Percentiles rank a stretch among this genome's conserved stretches.
These are phyloP conservation scores for Lactarius tabidus DNA, from an alignment of 768 basidiomycete species.

Conservation along the genomic window DNA sequence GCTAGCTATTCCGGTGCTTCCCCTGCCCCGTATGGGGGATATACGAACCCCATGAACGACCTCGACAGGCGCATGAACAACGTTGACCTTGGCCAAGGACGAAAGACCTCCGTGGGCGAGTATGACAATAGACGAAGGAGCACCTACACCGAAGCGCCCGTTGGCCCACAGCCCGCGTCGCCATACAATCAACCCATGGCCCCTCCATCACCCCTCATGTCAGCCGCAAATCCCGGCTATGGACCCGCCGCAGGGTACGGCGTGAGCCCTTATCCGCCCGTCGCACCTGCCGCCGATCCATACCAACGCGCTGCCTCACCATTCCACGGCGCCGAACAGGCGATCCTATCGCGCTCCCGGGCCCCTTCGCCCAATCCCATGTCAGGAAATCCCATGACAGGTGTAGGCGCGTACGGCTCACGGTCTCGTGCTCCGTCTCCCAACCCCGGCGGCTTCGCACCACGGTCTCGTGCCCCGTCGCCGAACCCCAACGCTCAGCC, in stretches of 20 bases:
- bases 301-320: slow-evolving; percentile 30
- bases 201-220: slow-evolving; percentile 17
- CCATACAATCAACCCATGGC: slow-evolving; percentile 25
- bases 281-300: slow-evolving; percentile 4
- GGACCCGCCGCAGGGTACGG: slow-evolving; percentile 17
- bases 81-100: slow-evolving; percentile 14
- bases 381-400: slow-evolving; percentile 36
- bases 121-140: slow-evolving; percentile 25
- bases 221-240: slow-evolving; percentile 17
- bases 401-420: slow-evolving; percentile 9
- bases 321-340: slow-evolving; percentile 42
- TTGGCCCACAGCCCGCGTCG: slow-evolving; percentile 25
- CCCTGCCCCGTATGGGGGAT: slow-evolving; percentile 26
- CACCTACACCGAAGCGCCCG: slow-evolving; percentile 20
- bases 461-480: slow-evolving; percentile 25
- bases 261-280: slow-evolving; percentile 7
- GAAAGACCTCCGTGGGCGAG: slow-evolving; percentile 13
- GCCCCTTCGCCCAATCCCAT: slow-evolving; percentile 52
- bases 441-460: slow-evolving; percentile 40
- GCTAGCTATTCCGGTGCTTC: slow-evolving; percentile 15
- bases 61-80: slow-evolving; percentile 39
- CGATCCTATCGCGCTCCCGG: slow-evolving; percentile 37
- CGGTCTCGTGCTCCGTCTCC: slow-evolving; percentile 49
- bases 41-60: slow-evolving; percentile 30
- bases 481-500: slow-evolving; percentile 17